Evolutionary conservation across 129 eudicot genomes (phyloP).

Genomic region (Artemisia tridentata): DNA sequence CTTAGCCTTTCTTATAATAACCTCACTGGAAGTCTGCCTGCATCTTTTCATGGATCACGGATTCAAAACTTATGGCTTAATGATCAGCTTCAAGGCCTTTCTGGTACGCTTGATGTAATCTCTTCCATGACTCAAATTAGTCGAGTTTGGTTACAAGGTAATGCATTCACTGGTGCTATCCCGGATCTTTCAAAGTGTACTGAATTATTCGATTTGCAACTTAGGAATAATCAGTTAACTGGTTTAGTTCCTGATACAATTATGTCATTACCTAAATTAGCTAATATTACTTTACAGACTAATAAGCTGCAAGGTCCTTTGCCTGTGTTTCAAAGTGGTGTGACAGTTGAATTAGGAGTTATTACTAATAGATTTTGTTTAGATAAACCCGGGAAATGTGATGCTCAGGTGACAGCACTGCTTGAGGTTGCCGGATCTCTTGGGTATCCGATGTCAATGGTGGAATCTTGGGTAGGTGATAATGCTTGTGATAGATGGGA

Average conservation of each 20-base stretch:
- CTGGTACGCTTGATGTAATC: slow-evolving; percentile 38
- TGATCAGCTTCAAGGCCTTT: slow-evolving; percentile 32
- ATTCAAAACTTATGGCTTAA: slow-evolving; percentile 42
- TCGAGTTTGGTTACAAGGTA: slow-evolving; percentile 44
- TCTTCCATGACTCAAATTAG: slow-evolving; percentile 34
- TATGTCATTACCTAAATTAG: no score
- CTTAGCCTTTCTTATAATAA: slow-evolving; percentile 39
- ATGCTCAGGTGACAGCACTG: slow-evolving; percentile 44
- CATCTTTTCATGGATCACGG: slow-evolving; percentile 24
- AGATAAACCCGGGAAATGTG: slow-evolving; percentile 43
- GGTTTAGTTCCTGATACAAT: no score
- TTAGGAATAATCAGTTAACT: no score
- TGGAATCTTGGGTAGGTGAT: slow-evolving; percentile 38
- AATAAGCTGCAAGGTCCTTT: no score
- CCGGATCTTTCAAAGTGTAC: no score
- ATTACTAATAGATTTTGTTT: slow-evolving; percentile 40
- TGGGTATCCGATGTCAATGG: slow-evolving; percentile 38
- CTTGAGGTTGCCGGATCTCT: slow-evolving; percentile 40
- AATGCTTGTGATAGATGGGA: slow-evolving; percentile 39
- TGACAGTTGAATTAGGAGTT: neutral
- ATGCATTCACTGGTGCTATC: slow-evolving; percentile 45
- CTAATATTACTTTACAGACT: no score
- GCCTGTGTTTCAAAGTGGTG: neutral
- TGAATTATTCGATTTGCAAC: no score
- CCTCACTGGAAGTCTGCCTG: slow-evolving; percentile 36